Percentiles rank a stretch among this genome's conserved stretches.
phyloP scores from a whole-genome alignment of 1,284 basidiomycete species.

The Naganishia liquefaciens region DNA sequence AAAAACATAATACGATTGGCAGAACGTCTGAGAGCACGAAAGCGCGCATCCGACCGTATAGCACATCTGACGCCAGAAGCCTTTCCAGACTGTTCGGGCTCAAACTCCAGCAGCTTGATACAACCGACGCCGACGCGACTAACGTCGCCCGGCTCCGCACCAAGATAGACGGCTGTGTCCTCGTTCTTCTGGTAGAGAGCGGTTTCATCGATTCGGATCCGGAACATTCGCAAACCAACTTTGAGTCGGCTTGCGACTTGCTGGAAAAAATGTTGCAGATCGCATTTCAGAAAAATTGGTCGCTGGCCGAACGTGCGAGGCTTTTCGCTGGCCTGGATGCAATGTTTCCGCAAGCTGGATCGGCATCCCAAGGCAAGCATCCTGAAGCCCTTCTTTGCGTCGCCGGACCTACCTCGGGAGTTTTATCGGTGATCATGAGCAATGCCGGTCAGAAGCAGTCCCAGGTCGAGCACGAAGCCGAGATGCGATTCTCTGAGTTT shows the following conservation, averaged over 20 bases:
- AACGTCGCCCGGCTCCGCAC: constrained; percentile 4
- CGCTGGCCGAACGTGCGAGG: constrained; percentile 4
- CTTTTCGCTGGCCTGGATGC: constrained; percentile 13
- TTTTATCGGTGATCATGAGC: constrained; percentile 9
- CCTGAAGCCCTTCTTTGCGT: constrained; percentile 6
- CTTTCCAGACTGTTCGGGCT: constrained; percentile 18
- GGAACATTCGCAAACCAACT: constrained; percentile 16
- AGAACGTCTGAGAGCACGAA: not conserved
- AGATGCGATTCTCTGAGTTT: not conserved
- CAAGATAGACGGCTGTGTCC: constrained; percentile 11
- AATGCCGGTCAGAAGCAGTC: not conserved
- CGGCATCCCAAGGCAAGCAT: not conserved
- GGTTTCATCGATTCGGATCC: constrained; percentile 24
- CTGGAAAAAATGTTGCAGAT: constrained; percentile 16
- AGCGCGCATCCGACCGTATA: not conserved
- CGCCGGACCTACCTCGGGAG: constrained; percentile 2
- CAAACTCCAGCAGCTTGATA: constrained; percentile 8
- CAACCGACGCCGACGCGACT: constrained; percentile 2
- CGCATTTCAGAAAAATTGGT: constrained; percentile 12
- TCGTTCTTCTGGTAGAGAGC: constrained; percentile 19
- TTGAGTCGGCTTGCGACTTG: constrained; percentile 18
- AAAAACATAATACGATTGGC: not conserved
- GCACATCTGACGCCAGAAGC: not conserved
- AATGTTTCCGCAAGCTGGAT: not conserved
- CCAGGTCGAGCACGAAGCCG: not conserved